Base-by-base conservation (phyloP, 2,329 filamentous ascomycete genomes). In the Fusarium illudens region DNA sequence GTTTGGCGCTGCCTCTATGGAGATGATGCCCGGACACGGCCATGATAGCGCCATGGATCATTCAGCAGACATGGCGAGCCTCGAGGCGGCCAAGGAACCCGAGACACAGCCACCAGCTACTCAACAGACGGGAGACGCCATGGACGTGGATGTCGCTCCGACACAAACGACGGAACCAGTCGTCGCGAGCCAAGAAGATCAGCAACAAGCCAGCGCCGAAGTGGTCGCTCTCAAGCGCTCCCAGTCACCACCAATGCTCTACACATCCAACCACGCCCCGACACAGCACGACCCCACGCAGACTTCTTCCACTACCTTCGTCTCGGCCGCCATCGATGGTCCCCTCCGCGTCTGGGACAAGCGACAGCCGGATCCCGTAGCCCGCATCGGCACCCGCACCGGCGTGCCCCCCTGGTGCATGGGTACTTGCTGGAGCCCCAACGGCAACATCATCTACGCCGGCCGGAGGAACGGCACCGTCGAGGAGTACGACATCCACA, bases 341-440 rank as follows among this genome's bases (percentile, higher is more conserved):
- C 90, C 90, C 1, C 84, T 99, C 44, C 90, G 94, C n/a, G 89
- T 99, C 69, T 99, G 96, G 95, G 97, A 99, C 75, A 84, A 90
- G 4, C 89, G 96, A 19, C 87, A 92, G 66, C 87, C 87, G 1
- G 86, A 90, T 33, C 91, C 95, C 0, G 85, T 97, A 2, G 94
- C 96, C 3, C 89, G 90, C 27, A 95, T 98, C 59, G 84, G 85
- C 1, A 92, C 92, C 17, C 84, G 89, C 11, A 87, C 89, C 11
- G 89, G 89, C 17, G 92, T 93, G 1, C 95, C 96, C 1, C 96
- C 95, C 0, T 99, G 95, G 95, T 98, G 95, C 79, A 97, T 97
- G 89, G 94, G 93, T 70, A 93, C 94, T 1, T 97, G 94, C 81
- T 99, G 96, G 96, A 95, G 92, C 57, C 94, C 94, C 0, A 92